Conservation (phyloP, 2,329 filamentous ascomycete species). For the Cladosporium colombiae region DNA sequence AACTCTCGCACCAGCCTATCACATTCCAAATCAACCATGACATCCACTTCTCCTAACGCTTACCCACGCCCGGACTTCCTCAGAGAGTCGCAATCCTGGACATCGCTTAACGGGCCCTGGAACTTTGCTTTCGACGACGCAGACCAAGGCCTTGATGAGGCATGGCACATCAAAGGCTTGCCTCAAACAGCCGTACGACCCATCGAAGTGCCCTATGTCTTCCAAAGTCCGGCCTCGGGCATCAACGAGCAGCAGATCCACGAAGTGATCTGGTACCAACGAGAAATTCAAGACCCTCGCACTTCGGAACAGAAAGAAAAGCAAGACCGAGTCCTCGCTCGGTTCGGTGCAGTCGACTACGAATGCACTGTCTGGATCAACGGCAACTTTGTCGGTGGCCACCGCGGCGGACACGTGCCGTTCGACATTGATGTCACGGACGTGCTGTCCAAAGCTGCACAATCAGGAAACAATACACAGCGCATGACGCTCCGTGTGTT, state of each 20-base stretch:
- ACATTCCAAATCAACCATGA: background rate
- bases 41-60: background rate
- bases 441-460: constrained; percentile 28
- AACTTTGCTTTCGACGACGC: constrained; percentile 66
- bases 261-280: constrained; percentile 69
- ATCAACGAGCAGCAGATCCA: constrained; percentile 63
- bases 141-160: constrained; percentile 55
- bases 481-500: constrained; percentile 60
- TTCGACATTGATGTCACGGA: constrained; percentile 60
- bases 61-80: constrained; percentile 69
- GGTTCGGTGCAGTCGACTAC: constrained; percentile 65
- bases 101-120: constrained; percentile 64
- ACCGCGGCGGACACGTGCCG: constrained; percentile 62
- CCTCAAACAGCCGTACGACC: constrained; percentile 52
- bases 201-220: constrained; percentile 66
- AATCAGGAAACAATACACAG: constrained; percentile 21
- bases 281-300: constrained; percentile 33
- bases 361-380: constrained; percentile 60
- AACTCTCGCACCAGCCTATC: background rate
- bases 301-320: constrained; percentile 26
- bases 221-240: constrained; percentile 64
- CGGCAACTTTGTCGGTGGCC: constrained; percentile 55
- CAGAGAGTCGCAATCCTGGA: constrained; percentile 57
- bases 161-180: constrained; percentile 57
- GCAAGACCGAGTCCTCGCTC: constrained; percentile 51